Base-by-base conservation (phyloP, 306 rosid genomes). In the cucumber (Cucumis sativus) region DNA sequence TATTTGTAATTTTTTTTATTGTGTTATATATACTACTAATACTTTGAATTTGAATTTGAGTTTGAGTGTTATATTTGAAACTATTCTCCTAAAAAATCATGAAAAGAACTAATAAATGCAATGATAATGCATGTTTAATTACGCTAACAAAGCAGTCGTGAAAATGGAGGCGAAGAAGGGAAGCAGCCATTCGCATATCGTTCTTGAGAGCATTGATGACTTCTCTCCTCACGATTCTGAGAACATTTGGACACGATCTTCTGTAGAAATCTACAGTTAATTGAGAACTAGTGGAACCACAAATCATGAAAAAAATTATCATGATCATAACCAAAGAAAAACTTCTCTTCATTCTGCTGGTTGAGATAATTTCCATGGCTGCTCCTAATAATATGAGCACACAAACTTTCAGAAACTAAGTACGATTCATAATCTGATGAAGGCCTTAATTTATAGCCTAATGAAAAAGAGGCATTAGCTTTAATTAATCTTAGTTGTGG, bases 61-160 rank as follows among this genome's bases (percentile, higher is more conserved):
- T 28, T 28, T 28, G 37, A 33, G 1, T 33, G 37, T 3, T 33
- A 4, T 33, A 33, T 33, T 33, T 33, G 37, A 33, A 33, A 33
- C 5, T 28, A 28, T 3, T 3, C 30, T 28, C 1, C 3, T 33
- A 33, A 33, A 33, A 33, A 33, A 1, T 4, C 2, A 1, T 2
- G 3, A 33, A 33, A 33, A 3, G 4, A 33, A 33, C 4, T 33
- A 33, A 33, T 33, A 33, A 33, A 33, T 33, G 37, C 37, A 33
- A 33, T 4, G 1, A 28, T 28, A 28, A 33, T 33, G 37, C 37
- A 33, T 33, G 37, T 4, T 33, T 33, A 33, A 80, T 91, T 68
- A 94, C 98, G 9, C 89, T 90, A 7, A 94, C 97, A 83, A 92
- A 94, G 88, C 98, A 94, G 79, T 94, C 97, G 73, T 94, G 98